Evolutionary conservation across 345 rosid genomes (phyloP).

Genomic region (Linum usitatissimum): DNA sequence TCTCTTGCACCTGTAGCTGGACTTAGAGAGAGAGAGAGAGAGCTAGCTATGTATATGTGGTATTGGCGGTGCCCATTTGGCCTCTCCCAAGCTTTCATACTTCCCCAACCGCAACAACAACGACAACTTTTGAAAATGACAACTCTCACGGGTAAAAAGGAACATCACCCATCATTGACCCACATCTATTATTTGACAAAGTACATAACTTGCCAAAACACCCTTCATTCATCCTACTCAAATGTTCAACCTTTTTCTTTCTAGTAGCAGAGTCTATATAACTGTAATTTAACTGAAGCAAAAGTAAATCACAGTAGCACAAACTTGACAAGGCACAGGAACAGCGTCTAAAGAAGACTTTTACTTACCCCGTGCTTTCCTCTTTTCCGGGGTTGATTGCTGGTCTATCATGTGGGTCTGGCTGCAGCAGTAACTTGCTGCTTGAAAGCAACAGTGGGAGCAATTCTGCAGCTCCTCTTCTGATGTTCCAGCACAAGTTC

Average conservation of each 20-base stretch:
- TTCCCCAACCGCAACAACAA: slow-evolving; percentile 9
- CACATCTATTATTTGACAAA: no score
- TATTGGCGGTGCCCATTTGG: background rate
- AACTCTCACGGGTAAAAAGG: no score
- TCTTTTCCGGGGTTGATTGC: slow-evolving; percentile 18
- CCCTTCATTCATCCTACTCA: background rate
- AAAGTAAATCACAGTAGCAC: background rate
- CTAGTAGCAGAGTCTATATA: background rate
- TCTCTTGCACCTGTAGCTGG: background rate
- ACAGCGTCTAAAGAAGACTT: background rate
- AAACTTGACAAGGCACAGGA: background rate
- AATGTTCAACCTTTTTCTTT: background rate
- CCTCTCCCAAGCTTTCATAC: background rate
- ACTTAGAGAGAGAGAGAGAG: no score
- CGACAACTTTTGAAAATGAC: slow-evolving; percentile 15
- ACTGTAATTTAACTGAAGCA: background rate
- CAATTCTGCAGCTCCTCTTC: slow-evolving; percentile 81
- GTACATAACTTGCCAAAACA: no score
- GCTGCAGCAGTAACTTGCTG: slow-evolving; percentile 36
- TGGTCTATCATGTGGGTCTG: slow-evolving; percentile 16
- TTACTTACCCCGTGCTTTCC: slow-evolving; percentile 18
- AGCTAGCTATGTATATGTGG: background rate
- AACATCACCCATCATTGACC: no score
- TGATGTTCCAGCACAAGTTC: slow-evolving; percentile 87
- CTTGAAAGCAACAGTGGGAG: slow-evolving; percentile 97